Percentiles rank a stretch among this genome's conserved stretches.
Conservation (phyloP, 352 stramenopile genomes). For the Stramenopiles sp. region DNA sequence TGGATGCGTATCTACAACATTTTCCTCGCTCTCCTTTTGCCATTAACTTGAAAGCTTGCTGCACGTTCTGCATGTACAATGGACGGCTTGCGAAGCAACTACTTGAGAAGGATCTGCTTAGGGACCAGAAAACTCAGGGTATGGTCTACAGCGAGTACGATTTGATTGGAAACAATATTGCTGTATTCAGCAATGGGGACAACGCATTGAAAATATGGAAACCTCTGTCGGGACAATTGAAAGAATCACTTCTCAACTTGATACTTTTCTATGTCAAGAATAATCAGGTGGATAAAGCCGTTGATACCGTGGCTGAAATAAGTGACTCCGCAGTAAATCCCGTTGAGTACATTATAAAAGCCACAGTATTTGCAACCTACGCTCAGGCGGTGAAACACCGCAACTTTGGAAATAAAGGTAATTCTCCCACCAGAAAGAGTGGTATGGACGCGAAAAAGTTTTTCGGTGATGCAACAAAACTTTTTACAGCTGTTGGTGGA, state of each 20-base stretch:
- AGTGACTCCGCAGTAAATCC: conserved; percentile 37
- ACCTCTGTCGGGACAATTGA: conserved; percentile 65
- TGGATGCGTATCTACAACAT: conserved; percentile 75
- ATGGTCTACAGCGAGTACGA: conserved; percentile 31
- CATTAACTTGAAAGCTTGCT: conserved; percentile 90
- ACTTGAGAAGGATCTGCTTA: background rate
- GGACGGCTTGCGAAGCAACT: conserved; percentile 69
- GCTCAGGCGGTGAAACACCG: background rate
- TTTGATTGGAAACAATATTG: conserved; percentile 82
- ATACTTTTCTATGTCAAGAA: conserved; percentile 35
- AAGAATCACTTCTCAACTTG: conserved; percentile 82
- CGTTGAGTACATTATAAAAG: conserved; percentile 35
- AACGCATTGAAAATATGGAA: conserved; percentile 73
- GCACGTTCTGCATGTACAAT: conserved; percentile 89
- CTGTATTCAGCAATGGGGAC: conserved; percentile 80
- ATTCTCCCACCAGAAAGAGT: background rate
- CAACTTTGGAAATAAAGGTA: no score
- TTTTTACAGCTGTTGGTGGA: background rate
- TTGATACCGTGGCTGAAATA: no score
- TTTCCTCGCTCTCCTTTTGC: conserved; percentile 68
- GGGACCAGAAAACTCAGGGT: conserved; percentile 19
- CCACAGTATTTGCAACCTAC: background rate
- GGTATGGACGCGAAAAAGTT: background rate
- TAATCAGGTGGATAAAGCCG: conserved; percentile 33
- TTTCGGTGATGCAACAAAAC: background rate